These are phyloP conservation scores for Malus asiatica DNA, from an alignment of 306 rosid species.

Conservation along the genomic window DNA sequence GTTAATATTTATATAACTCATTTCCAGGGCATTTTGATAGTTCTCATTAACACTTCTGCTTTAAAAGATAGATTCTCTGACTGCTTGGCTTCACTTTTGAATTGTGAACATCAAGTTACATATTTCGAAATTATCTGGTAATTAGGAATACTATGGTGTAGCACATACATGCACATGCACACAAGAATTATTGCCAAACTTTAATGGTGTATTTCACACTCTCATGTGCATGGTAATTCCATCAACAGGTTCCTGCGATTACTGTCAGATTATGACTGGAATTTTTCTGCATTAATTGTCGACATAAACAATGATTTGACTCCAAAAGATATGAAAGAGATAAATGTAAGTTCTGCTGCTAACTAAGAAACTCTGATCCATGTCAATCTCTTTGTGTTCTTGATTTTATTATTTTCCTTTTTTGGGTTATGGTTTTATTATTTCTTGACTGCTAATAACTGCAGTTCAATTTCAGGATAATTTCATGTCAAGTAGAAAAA, in stretches of 20 bases:
- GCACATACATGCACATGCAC: neutral
- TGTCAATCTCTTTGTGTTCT: neutral
- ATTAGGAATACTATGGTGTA: neutral
- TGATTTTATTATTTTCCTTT: neutral
- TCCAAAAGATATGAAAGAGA: slow-evolving; percentile 54
- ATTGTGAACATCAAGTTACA: neutral
- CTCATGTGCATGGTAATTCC: slow-evolving; percentile 7
- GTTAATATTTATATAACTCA: slow-evolving; percentile 32
- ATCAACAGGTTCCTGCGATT: slow-evolving; percentile 66
- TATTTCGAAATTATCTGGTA: neutral
- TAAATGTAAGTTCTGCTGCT: slow-evolving; percentile 50
- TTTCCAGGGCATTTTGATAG: neutral
- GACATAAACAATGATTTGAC: slow-evolving; percentile 70
- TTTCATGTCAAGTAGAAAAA: slow-evolving; percentile 58
- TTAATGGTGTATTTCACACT: neutral
- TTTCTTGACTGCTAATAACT: neutral
- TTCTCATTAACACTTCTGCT: neutral
- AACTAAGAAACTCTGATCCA: neutral
- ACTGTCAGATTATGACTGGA: slow-evolving; percentile 78
- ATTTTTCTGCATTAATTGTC: slow-evolving; percentile 66
- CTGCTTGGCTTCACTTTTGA: neutral
- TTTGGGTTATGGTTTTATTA: neutral
- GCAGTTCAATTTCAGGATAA: slow-evolving; percentile 41
- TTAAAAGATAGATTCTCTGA: neutral
- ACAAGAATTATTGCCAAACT: neutral